Percentiles rank a stretch among this genome's conserved stretches.
phyloP scores from a whole-genome alignment of 2,329 filamentous ascomycete genomes.

The Clonostachys rosea region DNA sequence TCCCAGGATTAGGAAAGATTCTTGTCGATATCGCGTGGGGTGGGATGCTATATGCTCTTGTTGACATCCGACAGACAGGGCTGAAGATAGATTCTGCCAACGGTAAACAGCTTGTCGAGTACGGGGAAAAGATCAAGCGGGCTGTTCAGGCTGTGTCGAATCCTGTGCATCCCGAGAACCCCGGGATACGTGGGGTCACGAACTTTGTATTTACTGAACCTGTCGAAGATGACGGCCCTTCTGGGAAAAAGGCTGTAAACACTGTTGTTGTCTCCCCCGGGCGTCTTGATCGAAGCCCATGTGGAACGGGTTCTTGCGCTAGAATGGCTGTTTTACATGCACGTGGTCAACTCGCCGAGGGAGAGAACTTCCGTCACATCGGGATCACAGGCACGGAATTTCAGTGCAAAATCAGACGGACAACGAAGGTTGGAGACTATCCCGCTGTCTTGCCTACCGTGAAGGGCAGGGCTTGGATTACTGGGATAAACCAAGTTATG shows the following conservation, averaged over 20 bases:
- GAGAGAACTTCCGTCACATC: too few relatives aligned
- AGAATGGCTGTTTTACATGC: too few relatives aligned
- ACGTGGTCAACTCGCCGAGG: conserved; percentile 3
- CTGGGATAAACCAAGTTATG: conserved; percentile 27
- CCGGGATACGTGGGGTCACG: too few relatives aligned
- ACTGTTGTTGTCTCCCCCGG: too few relatives aligned
- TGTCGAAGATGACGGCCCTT: too few relatives aligned
- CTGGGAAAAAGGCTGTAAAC: too few relatives aligned
- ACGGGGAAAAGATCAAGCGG: conserved; percentile 33
- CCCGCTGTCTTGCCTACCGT: conserved; percentile 27
- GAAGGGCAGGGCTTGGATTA: conserved; percentile 34
- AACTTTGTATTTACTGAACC: too few relatives aligned
- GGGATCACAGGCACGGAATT: too few relatives aligned
- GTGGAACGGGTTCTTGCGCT: too few relatives aligned
- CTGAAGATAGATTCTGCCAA: conserved; percentile 23
- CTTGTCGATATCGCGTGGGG: conserved; percentile 38
- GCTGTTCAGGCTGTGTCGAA: neutral
- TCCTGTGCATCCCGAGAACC: conserved; percentile 1
- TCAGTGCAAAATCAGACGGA: too few relatives aligned
- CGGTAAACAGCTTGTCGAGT: conserved; percentile 28
- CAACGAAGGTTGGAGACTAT: conserved; percentile 1
- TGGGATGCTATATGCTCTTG: conserved; percentile 37
- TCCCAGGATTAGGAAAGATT: conserved; percentile 31
- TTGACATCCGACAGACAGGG: conserved; percentile 28
- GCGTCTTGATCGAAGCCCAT: too few relatives aligned